phyloP scores from a whole-genome alignment of 1,139 yeast species.

The Zygoascus sp. region DNA sequence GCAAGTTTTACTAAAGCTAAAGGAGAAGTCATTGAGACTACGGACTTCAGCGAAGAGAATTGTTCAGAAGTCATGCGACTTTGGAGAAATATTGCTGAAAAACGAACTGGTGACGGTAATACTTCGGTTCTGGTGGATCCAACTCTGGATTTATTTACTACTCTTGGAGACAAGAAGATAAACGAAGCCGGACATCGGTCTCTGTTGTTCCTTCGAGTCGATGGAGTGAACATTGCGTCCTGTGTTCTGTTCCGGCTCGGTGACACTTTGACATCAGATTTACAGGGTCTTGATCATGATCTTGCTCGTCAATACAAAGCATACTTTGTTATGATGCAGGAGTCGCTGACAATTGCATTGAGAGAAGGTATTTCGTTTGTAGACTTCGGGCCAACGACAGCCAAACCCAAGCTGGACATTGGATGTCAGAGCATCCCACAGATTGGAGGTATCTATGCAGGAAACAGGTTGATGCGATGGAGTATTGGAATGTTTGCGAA shows the following conservation, averaged over 20 bases:
- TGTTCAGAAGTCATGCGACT: conserved; percentile 35
- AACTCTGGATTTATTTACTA: conserved; percentile 32
- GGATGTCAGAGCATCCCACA: conserved; percentile 42
- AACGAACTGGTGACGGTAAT: conserved; percentile 39
- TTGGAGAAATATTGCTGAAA: conserved; percentile 41
- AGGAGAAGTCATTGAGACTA: conserved; percentile 36
- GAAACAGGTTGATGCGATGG: conserved; percentile 1
- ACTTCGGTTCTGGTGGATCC: conserved; percentile 41
- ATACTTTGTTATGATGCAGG: conserved; percentile 48
- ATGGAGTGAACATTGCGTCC: conserved; percentile 39
- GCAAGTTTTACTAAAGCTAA: conserved; percentile 36
- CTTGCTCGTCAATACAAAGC: conserved; percentile 41
- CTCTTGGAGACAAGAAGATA: conserved; percentile 34
- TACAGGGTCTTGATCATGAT: conserved; percentile 44
- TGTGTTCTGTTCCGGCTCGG: conserved; percentile 44
- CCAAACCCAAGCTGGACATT: conserved; percentile 42
- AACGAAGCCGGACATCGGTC: conserved; percentile 34
- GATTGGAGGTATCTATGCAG: conserved; percentile 33
- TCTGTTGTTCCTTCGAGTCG: conserved; percentile 40
- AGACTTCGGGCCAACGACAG: conserved; percentile 42
- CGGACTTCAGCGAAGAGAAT: conserved; percentile 32
- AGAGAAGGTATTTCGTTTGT: conserved; percentile 40
- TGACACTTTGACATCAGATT: conserved; percentile 43
- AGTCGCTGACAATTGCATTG: conserved; percentile 41
- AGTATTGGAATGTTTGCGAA: conserved; percentile 10